Percentiles rank a stretch among this genome's conserved stretches.
Conservation (phyloP, 108 stramenopile species). For the Cyclotella sp. region DNA sequence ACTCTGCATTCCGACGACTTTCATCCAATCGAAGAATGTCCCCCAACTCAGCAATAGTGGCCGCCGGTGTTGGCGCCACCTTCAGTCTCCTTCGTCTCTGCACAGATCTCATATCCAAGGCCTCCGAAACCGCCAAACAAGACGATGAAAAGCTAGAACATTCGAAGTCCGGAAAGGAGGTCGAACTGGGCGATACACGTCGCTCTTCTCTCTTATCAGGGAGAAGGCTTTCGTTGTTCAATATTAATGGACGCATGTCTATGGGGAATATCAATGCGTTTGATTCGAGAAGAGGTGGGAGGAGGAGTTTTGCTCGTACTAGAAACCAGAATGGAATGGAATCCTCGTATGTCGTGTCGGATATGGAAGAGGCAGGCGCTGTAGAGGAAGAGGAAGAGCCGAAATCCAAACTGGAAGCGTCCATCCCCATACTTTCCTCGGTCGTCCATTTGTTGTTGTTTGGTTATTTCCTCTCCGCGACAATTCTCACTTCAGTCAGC, state of each 20-base stretch:
- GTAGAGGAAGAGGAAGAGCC: slow-evolving; percentile 35
- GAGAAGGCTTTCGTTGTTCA: slow-evolving; percentile 20
- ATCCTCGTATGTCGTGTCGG: neutral
- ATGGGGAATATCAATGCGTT: slow-evolving; percentile 17
- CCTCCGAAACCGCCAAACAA: slow-evolving; percentile 47
- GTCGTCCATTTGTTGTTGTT: slow-evolving; percentile 30
- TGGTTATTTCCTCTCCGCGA: slow-evolving; percentile 42
- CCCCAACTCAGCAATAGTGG: slow-evolving; percentile 41
- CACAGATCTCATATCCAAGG: slow-evolving; percentile 67
- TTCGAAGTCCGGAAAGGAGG: slow-evolving; percentile 24
- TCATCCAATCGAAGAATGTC: neutral
- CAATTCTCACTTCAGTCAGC: slow-evolving; percentile 41
- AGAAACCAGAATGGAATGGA: neutral
- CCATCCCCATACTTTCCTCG: slow-evolving; percentile 38
- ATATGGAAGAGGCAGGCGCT: neutral
- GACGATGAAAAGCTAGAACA: slow-evolving; percentile 59
- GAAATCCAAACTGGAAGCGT: slow-evolving; percentile 27
- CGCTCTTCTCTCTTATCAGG: neutral
- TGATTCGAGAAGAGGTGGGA: slow-evolving; percentile 2
- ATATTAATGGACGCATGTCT: slow-evolving; percentile 39
- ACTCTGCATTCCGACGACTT: too few relatives aligned
- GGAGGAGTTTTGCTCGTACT: neutral
- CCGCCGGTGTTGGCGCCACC: slow-evolving; percentile 60
- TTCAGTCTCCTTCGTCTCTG: slow-evolving; percentile 72
- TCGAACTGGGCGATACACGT: neutral